A percentile compares a stretch with the other conserved stretches of the same genome.
These are phyloP conservation scores for Brassica carinata DNA, from an alignment of 345 rosid species.

Conservation along the genomic window DNA sequence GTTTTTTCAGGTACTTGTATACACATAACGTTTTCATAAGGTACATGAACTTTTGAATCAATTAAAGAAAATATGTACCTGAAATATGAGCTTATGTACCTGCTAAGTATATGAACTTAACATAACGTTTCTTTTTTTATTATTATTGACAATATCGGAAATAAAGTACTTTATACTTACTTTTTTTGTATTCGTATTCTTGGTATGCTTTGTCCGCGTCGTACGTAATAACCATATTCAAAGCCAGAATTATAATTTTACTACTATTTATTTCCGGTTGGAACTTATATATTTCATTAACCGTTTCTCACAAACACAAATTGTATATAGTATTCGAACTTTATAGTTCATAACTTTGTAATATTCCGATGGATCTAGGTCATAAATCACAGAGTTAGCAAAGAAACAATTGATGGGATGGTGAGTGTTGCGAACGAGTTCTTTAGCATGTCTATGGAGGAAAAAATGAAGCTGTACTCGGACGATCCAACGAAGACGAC, in stretches of 20 bases:
- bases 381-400: slow-evolving; percentile 63
- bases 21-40: not conserved
- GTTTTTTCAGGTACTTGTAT: slow-evolving; percentile 64
- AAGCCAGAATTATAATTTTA: not conserved
- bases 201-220: not conserved
- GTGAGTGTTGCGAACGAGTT: slow-evolving; percentile 55
- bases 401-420: slow-evolving; percentile 48
- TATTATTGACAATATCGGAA: not conserved
- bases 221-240: not conserved
- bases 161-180: not conserved
- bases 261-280: not conserved
- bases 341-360: slow-evolving; percentile 11
- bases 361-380: slow-evolving; percentile 42
- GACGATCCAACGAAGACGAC: slow-evolving; percentile 80
- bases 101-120: not conserved
- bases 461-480: slow-evolving; percentile 80
- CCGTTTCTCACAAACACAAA: not conserved
- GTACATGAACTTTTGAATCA: not conserved
- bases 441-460: slow-evolving; percentile 69
- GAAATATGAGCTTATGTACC: not conserved
- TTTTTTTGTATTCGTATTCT: not conserved
- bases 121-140: not conserved
- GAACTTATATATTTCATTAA: not conserved
- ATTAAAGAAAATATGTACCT: not conserved
- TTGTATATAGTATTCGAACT: not conserved